Conservation (phyloP, 768 basidiomycete genomes). For the Gautieria morchelliformis region DNA sequence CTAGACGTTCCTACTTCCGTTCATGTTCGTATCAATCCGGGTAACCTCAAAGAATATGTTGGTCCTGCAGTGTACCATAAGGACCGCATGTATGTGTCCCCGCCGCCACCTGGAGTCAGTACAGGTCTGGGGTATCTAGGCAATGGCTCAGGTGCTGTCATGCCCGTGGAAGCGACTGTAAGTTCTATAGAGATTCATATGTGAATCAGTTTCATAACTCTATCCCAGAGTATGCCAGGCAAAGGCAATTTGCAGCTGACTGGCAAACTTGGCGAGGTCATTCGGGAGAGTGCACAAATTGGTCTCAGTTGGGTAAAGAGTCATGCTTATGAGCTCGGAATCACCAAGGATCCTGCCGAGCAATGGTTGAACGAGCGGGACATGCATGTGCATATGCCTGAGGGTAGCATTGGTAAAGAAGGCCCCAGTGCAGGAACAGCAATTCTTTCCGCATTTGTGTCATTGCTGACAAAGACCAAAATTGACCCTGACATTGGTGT, state of each 20-base stretch:
- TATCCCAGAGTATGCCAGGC: constrained; percentile 81
- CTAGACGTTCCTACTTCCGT: constrained; percentile 72
- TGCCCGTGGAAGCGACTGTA: constrained; percentile 94
- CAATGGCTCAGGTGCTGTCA: constrained; percentile 92
- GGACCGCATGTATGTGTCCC: constrained; percentile 75
- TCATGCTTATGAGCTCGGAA: constrained; percentile 82
- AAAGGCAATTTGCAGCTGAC: constrained; percentile 88
- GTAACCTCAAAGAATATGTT: constrained; percentile 92
- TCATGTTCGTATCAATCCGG: constrained; percentile 71
- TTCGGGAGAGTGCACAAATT: constrained; percentile 93
- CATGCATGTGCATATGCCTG: constrained; percentile 96
- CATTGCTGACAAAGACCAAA: constrained; percentile 77
- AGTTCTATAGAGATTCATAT: constrained; percentile 15
- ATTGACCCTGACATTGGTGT: constrained; percentile 83
- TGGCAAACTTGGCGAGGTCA: constrained; percentile 96
- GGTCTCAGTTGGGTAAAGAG: constrained; percentile 88
- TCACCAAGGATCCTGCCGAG: constrained; percentile 61
- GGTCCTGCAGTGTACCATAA: constrained; percentile 94
- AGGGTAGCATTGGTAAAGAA: constrained; percentile 88
- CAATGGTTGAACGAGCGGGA: constrained; percentile 80
- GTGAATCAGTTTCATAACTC: not conserved
- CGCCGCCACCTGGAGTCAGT: constrained; percentile 86
- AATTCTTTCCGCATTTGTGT: constrained; percentile 83
- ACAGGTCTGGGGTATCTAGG: constrained; percentile 94
- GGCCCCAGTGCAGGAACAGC: constrained; percentile 97